Evolutionary conservation across 768 basidiomycete genomes (phyloP), one percentile per base, ranked within the genome.

Genomic region (Steccherinum ochraceum): DNA sequence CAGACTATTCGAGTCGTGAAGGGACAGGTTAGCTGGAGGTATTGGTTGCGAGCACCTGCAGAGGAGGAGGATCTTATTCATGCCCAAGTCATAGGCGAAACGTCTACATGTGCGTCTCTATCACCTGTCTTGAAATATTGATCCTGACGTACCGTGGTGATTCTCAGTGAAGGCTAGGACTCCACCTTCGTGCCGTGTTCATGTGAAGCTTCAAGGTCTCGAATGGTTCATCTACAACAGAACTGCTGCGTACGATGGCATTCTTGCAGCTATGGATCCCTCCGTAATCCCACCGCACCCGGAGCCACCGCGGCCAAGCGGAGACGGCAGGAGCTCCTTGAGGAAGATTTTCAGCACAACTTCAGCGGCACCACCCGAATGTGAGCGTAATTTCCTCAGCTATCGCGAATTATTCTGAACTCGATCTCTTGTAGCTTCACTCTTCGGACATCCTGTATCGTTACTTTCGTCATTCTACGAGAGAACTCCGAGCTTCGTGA

Each of bases 221-320:
- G 93, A 98, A 65, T 93, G 90, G 85, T 91, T 91, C 64, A 59
- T 98, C 40, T 96, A 90, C 68, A 98, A 97, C 68, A 75, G 83
- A 45, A 94, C 91, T 2, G 80, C 89, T 3, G 84, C 92, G 3
- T 97, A 86, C 67, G 93, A 98, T 61, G 77, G 81, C 48, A 93
- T 98, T 48, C 69, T 95, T 18, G 77, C 86, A 11, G 81, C 87
- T 61, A 82, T 93, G 76, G 77, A 79, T 52, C 68, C 58, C 52
- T 11, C 49, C 24, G 5, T 55, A 53, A 19, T 60, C 57, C 5
- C 54, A 51, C 2, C 40, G 47, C 10, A 54, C 7, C n/a, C 49
- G 12, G 54, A 51, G 16, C 51, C 51, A 20, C 50, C 51, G 2
- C 51, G 52, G 16, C 19, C 27, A 1, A 56, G 52, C 35, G 26